Evolutionary conservation across 805 yeast species (phyloP).

Genomic region (Kuraishia molischiana): DNA sequence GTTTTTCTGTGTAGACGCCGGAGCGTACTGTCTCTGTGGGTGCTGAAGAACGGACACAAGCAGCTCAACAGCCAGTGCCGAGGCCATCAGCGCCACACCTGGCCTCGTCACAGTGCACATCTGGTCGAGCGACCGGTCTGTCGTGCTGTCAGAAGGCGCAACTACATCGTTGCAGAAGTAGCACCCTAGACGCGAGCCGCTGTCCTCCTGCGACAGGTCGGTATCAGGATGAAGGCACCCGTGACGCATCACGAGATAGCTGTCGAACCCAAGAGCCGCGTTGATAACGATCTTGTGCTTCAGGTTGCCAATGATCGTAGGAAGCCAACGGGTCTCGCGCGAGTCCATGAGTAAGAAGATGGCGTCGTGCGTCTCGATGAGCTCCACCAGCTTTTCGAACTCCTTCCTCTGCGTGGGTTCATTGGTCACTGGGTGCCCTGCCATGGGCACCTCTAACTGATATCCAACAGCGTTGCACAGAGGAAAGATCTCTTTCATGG

Average conservation of each 20-base stretch:
- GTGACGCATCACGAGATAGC: constrained; percentile 90
- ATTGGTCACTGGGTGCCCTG: constrained; percentile 75
- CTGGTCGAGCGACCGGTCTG: constrained; percentile 86
- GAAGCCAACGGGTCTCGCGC: constrained; percentile 96
- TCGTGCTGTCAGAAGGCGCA: constrained; percentile 84
- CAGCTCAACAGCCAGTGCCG: constrained; percentile 80
- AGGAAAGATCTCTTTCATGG: constrained; percentile 70
- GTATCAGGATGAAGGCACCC: constrained; percentile 35
- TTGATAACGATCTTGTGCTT: constrained; percentile 69
- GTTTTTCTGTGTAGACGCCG: constrained; percentile 16
- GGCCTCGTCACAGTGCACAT: constrained; percentile 99
- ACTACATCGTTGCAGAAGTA: constrained; percentile 94
- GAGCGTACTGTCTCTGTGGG: constrained; percentile 36
- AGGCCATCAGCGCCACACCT: constrained; percentile 85
- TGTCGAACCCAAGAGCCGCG: constrained; percentile 93
- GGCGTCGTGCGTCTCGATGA: constrained; percentile 64
- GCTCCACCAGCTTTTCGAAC: constrained; percentile 38
- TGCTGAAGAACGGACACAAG: constrained; percentile 68
- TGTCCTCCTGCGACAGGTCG: constrained; percentile 12
- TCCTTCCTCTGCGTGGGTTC: constrained; percentile 39
- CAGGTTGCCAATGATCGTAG: constrained; percentile 70
- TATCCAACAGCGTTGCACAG: constrained; percentile 57
- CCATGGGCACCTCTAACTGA: constrained; percentile 82
- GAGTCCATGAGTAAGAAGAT: constrained; percentile 85
- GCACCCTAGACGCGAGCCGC: constrained; percentile 61